Evolutionary conservation across 768 basidiomycete genomes (phyloP).

Genomic region (Pseudohyphozyma bogoriensis): DNA sequence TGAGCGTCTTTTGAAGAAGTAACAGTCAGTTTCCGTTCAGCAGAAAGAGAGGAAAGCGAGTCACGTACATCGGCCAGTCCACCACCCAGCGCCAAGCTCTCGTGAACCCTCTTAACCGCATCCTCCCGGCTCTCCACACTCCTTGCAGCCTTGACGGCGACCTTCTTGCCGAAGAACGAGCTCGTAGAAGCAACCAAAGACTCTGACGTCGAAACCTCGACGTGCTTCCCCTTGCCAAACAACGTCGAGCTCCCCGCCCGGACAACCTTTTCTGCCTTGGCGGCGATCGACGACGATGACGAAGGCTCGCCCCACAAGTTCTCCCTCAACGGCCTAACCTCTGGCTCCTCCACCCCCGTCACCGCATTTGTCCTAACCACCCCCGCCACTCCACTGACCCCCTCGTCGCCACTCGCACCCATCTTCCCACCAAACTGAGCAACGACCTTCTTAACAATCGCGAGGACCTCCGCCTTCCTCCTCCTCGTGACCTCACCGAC

Average conservation of each 20-base stretch:
- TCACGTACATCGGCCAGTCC: constrained; percentile 16
- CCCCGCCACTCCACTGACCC: too few species aligned
- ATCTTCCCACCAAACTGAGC: constrained; percentile 28
- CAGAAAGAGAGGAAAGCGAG: background rate
- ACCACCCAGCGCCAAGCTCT: constrained; percentile 21
- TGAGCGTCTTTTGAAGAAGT: background rate
- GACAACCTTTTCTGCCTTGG: too few species aligned
- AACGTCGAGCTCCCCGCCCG: too few species aligned
- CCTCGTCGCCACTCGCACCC: too few species aligned
- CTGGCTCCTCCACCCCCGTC: background rate
- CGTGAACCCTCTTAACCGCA: constrained; percentile 20
- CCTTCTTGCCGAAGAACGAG: too few species aligned
- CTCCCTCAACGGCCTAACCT: too few species aligned
- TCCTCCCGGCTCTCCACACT: background rate
- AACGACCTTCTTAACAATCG: constrained; percentile 45
- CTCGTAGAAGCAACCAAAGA: too few species aligned
- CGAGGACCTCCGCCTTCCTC: constrained; percentile 18
- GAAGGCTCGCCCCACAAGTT: too few species aligned
- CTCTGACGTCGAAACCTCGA: too few species aligned
- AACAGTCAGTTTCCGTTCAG: background rate
- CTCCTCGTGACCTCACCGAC: constrained; percentile 21
- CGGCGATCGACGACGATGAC: too few species aligned
- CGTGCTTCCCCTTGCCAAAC: too few species aligned
- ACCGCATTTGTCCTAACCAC: too few species aligned
- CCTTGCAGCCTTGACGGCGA: background rate